Evolutionary conservation across 1,284 basidiomycete species (phyloP).

Genomic region (Testicularia cyperi): DNA sequence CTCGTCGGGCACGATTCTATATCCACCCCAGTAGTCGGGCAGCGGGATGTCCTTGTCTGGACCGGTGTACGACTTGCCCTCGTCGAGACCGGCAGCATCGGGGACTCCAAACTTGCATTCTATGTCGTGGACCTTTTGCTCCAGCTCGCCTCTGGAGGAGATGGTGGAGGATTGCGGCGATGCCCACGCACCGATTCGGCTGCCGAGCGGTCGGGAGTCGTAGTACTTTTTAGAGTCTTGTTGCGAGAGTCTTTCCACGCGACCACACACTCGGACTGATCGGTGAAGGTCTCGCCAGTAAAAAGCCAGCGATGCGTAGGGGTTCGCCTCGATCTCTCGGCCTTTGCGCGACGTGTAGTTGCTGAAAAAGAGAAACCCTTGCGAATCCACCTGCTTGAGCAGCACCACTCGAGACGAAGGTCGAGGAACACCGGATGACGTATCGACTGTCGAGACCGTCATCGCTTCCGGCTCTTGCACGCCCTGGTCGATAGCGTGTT

Average conservation of each 20-base stretch:
- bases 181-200: constrained; percentile 87
- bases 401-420: constrained; percentile 88
- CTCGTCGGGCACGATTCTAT: constrained; percentile 84
- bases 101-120: constrained; percentile 68
- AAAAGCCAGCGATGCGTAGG: constrained; percentile 76
- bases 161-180: constrained; percentile 81
- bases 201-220: constrained; percentile 77
- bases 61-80: constrained; percentile 13
- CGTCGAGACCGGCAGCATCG: constrained; percentile 54
- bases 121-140: constrained; percentile 67
- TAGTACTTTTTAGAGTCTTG: constrained; percentile 83
- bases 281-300: constrained; percentile 87
- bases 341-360: constrained; percentile 95
- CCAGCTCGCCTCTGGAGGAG: constrained; percentile 69
- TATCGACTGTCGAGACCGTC: constrained; percentile 48
- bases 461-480: constrained; percentile 57
- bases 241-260: constrained; percentile 72
- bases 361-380: constrained; percentile 87
- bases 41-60: constrained; percentile 66
- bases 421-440: constrained; percentile 9
- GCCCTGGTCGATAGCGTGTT: constrained; percentile 36
- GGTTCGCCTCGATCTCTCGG: constrained; percentile 70
- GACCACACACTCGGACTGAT: constrained; percentile 81
- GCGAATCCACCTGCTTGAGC: constrained; percentile 73
- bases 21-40: constrained; percentile 95